Evolutionary conservation across 176 grass and related monocot genomes (phyloP), one percentile per base, ranked within the genome.

Genomic region (Leersia perrieri): DNA sequence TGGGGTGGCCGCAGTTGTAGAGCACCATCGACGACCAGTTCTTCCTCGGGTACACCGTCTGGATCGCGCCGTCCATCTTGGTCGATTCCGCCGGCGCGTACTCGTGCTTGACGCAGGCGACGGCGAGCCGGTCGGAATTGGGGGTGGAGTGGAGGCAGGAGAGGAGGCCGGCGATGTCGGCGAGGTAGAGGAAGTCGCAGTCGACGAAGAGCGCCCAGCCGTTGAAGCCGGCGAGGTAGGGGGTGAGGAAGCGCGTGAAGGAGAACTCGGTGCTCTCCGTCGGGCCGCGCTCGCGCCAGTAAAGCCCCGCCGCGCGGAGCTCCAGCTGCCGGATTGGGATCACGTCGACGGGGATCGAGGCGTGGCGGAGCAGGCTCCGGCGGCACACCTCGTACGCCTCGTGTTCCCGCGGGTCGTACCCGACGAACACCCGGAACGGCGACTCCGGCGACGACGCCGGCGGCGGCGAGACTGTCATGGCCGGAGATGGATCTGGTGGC

Each of bases 211-310:
- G 75, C 58, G 89, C 91, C 94, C 94, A 97, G 77, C 94, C 94
- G 41, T 66, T 68, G 84, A 78, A 97, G 0, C 82, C 89, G 0
- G 91, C 78, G 60, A 97, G 91, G 74, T 68, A 81, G 0, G 94
- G 91, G 34, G 94, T 97, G 75, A 97, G 91, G 82, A 97, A 97
- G 58, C 94, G 94, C 25, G 94, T 91, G 89, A 97, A 97, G 70
- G 94, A 97, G 91, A 97, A 97, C 82, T 97, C 94, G 20, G 94
- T 97, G 74, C 89, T 91, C 87, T 97, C 94, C 2, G 84, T 97
- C 65, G 79, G 94, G 0, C 78, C 87, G 3, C 94, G 89, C 31
- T 72, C 78, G 20, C 91, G 94, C 79, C 82, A 82, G 89, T 94
- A 97, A 1, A 94, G 84, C 22, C 87, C 84, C 23, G 88, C 60